Conservation (phyloP, 805 yeast species). For the Helenozyma baotianmanensis region DNA sequence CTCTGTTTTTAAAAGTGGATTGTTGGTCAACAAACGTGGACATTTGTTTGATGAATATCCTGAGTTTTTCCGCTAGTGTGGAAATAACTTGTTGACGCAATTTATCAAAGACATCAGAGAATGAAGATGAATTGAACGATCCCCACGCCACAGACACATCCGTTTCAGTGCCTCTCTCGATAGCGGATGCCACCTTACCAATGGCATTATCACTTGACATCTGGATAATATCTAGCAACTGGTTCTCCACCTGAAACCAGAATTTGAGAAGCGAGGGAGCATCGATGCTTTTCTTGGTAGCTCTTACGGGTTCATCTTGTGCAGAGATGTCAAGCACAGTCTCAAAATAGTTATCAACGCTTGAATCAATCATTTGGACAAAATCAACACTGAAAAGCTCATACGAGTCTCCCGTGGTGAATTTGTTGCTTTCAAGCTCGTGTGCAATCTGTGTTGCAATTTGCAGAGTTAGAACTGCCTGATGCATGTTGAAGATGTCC, state of each 20-base stretch:
- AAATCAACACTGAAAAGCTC: not conserved
- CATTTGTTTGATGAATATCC: too few relatives aligned
- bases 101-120: too few relatives aligned
- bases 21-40: too few relatives aligned
- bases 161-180: too few relatives aligned
- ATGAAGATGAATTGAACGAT: too few relatives aligned
- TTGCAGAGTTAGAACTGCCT: not conserved
- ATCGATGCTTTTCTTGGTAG: not conserved
- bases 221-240: conserved; percentile 2
- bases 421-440: too few relatives aligned
- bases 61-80: too few relatives aligned
- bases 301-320: not conserved
- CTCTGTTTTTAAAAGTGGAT: too few relatives aligned
- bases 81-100: too few relatives aligned
- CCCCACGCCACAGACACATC: too few relatives aligned
- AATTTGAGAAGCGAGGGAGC: conserved; percentile 4
- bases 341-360: conserved; percentile 25
- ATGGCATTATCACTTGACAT: not conserved
- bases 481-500: not conserved
- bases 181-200: too few relatives aligned
- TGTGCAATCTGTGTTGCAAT: not conserved
- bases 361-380: conserved; percentile 21
- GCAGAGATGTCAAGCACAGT: conserved; percentile 8
- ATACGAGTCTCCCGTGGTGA: too few relatives aligned
- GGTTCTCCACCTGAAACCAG: conserved; percentile 10